Evolutionary conservation across 257 asterid genomes (phyloP), one percentile per base, ranked within the genome.

Genomic region (Paulownia fortunei): DNA sequence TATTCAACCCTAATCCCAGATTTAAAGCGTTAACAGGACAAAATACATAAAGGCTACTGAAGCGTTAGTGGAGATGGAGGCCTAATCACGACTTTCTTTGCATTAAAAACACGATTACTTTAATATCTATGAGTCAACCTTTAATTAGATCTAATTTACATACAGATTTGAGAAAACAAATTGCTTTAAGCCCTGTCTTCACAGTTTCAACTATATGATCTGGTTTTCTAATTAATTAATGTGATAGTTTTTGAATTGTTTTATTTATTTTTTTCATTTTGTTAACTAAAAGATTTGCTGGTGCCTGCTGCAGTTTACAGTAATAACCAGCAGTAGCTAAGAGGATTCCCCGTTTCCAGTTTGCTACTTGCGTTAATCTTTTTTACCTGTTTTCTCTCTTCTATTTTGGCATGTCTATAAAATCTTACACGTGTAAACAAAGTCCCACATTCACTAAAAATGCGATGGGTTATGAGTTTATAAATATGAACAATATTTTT

Each of bases 61-160:
- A 65, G 7, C 41, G 13, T 55, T 46, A 79, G 86, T 82, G 86
- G 81, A 78, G 76, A 69, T 16, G 69, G 76, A 74, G 76, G 78
- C 83, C 61, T 58, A 42, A 27, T 34, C 55, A 69, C 32, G 51
- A n/a, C 23, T 72, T 21, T 52, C 10, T 32, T 37, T 10, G 49
- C 63, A 32, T 11, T 34, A 61, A 47, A 18, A 49, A 7, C 37
- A 36, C 52, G 16, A 36, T 46, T 46, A 70, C 46, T 78, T 71
- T 21, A 51, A 36, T 46, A 39, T 46, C 13, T 58, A 71, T 32
- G 51, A 64, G 74, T 51, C 74, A 65, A 64, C 66, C 56, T 34
- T 47, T 54, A 55, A 73, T 58, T 27, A 30, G 36, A 30, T 30
- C 36, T 30, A 30, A 30, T 30, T 30, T 30, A 4, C n/a, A n/a